Evolutionary conservation across 164 flowering plant species (phyloP), one percentile per base, ranked within the genome.

Genomic region (Vitis labrusca): DNA sequence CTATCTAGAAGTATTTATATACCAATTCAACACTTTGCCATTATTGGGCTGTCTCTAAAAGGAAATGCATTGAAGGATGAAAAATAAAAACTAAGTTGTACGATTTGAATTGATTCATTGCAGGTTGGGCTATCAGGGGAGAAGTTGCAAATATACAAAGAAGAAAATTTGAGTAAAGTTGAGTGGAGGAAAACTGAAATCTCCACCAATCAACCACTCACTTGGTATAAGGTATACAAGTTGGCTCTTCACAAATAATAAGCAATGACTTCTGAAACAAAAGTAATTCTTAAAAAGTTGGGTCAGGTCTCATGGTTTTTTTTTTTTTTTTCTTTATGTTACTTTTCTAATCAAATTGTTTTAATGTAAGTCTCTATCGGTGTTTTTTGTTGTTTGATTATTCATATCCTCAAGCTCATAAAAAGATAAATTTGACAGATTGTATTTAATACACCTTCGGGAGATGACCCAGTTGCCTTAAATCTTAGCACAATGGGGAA

Each of bases 51-150:
- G 14, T 11, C 17, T 37, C 44, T 37, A 37, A 6, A 37, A 6
- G n/a, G 56, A 53, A 53, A 13, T 53, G 56, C n/a, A 53, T 53
- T 17, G 29, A 57, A 57, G 19, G 37, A 13, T 30, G 15, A 29
- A 12, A 61, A 30, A 44, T 29, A 61, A 14, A 30, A 32, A 61
- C 12, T 2, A 61, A 61, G 9, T 59, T 23, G 49, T 44, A 37
- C 3, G 4, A 14, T 6, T 61, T 14, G 62, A 29, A n/a, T n/a
- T 61, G 48, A 2, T 71, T 30, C 2, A n/a, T 55, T 65, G 54
- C 44, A 86, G 87, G 85, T 84, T 52, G 88, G 88, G 9, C 75
- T 83, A n/a, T 3, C 63, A 1, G 90, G 90, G 11, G 83, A 86
- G 77, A 57, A 69, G 4, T 69, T 76, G 63, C 72, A 77, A 47